Evolutionary conservation across 164 flowering plant genomes (phyloP).

Genomic region (Nymphaea colorata): DNA sequence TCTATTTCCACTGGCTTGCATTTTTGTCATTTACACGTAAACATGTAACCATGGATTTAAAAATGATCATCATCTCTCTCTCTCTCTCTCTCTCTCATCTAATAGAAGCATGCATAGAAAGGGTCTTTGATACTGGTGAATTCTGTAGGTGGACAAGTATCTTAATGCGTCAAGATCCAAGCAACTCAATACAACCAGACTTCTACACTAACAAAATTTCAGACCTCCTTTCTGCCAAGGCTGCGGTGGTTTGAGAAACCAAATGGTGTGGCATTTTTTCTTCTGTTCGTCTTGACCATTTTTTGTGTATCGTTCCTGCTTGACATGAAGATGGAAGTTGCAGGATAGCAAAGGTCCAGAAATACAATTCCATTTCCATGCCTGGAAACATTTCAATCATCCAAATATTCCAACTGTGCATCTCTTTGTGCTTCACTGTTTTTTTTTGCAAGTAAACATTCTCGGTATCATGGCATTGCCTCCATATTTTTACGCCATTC

Average conservation of each 20-base stretch:
- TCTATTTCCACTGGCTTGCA: not conserved
- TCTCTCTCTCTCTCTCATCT: not conserved
- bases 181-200: slow-evolving; percentile 82
- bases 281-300: not conserved
- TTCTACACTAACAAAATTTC: slow-evolving; percentile 90
- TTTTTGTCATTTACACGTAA: not conserved
- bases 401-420: not conserved
- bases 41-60: not conserved
- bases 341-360: not conserved
- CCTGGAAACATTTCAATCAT: not conserved
- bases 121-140: not conserved
- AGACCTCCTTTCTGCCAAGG: slow-evolving; percentile 70
- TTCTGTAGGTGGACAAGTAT: slow-evolving; percentile 57
- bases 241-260: slow-evolving; percentile 42
- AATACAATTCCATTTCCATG: not conserved
- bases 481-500: too few species aligned
- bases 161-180: slow-evolving; percentile 69
- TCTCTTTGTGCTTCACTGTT: not conserved
- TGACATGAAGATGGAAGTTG: not conserved
- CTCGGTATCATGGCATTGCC: too few species aligned
- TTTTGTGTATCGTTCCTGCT: too few species aligned
- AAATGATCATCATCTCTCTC: not conserved
- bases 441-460: too few species aligned
- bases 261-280: too few species aligned
- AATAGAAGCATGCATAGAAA: not conserved